Base-by-base conservation (phyloP, 2,329 filamentous ascomycete species). In the Aspergillus sp. region DNA sequence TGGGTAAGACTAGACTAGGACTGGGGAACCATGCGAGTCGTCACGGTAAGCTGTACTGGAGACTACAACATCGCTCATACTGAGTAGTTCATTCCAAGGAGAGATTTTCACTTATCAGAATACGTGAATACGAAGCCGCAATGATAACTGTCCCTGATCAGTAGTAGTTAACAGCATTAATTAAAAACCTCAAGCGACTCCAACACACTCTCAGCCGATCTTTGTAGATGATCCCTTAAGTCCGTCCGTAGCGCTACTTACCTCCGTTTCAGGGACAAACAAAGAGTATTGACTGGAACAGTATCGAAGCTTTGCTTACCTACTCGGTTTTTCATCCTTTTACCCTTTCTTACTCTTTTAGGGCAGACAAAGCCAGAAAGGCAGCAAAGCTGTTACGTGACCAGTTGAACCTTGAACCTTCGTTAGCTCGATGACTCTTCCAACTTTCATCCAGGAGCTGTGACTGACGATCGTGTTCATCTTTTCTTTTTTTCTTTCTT, bases 301-400 rank as follows among this genome's bases (percentile, higher is more conserved):
- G 32, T 36, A 36, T 36, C 32, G 32, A 36, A 36, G 32, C 32
- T 36, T 12, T 36, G 32, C 19, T 45, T 17, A 25, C 25, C 19
- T 23, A 21, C 17, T 56, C 30, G 9, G 5, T 13, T 56, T 56
- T 30, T 41, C 53, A 10, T 39, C 23, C 10, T 49, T 21, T n/a
- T 50, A 15, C 23, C 23, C 36, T 45, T 45, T 25, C 25, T 21
- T 17, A 21, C 13, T 38, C 12, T 36, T 32, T 50, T 32, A 32
- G 47, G 47, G 47, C 25, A 50, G 25, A 9, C n/a, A 13, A 36
- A 28, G 45, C 21, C 45, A 28, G n/a, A 50, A 28, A 49, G 47
- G 47, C 47, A 50, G 47, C 47, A 50, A 36, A 36, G 25, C 47
- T 28, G 47, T 50, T 50, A 50, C 47, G 47, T 50, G 47, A 50